These are phyloP conservation scores for Discostella stelligeroides DNA, from an alignment of 108 stramenopile genomes.

Conservation along the genomic window DNA sequence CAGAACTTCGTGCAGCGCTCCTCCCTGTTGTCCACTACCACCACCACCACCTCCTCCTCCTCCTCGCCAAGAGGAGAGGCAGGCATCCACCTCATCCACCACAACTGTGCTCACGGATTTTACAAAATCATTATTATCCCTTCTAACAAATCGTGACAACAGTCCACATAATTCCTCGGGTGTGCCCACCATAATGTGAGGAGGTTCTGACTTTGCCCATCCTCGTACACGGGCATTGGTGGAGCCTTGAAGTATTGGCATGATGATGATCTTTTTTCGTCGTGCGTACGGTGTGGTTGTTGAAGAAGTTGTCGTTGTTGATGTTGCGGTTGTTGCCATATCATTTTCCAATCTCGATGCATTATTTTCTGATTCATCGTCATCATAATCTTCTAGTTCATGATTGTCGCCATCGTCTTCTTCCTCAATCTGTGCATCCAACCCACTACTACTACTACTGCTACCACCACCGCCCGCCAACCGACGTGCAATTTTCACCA, in stretches of 20 bases:
- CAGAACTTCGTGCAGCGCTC: slow-evolving; percentile 78
- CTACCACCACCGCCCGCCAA: slow-evolving; percentile 36
- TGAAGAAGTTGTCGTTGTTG: too few relatives aligned
- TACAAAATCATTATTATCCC: slow-evolving; percentile 12
- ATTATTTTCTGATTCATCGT: background rate
- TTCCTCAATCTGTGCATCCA: slow-evolving; percentile 5
- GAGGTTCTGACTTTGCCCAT: slow-evolving; percentile 93
- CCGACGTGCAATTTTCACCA: slow-evolving; percentile 70
- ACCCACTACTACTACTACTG: background rate
- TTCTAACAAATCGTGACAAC: slow-evolving; percentile 1
- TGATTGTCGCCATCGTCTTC: slow-evolving; percentile 5
- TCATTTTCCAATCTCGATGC: background rate
- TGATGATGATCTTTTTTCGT: slow-evolving; percentile 76
- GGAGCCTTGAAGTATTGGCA: slow-evolving; percentile 92
- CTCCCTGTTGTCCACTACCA: slow-evolving; percentile 28
- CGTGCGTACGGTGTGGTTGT: background rate
- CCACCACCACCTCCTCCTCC: slow-evolving; percentile 28
- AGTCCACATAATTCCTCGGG: slow-evolving; percentile 85
- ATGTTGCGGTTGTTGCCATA: background rate
- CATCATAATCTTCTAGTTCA: background rate
- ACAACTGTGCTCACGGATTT: slow-evolving; percentile 82
- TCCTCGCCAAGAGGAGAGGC: slow-evolving; percentile 35
- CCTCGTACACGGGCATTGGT: slow-evolving; percentile 77
- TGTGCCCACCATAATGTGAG: slow-evolving; percentile 60
- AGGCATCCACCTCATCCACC: slow-evolving; percentile 95